Evolutionary conservation across 2,329 filamentous ascomycete species (phyloP), one percentile per base, ranked within the genome.

Genomic region (Alternaria conjuncta): DNA sequence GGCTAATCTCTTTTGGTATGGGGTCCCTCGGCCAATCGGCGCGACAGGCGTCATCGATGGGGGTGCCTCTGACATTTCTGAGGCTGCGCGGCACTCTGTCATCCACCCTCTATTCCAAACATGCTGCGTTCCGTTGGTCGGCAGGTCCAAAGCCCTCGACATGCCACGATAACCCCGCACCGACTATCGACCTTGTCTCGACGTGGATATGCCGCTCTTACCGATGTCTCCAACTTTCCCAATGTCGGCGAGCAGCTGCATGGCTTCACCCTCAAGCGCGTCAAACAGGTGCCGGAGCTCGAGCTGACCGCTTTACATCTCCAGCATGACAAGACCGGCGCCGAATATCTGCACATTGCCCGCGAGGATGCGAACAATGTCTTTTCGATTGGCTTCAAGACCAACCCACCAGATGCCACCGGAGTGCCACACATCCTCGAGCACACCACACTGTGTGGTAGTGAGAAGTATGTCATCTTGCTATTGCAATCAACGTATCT

Each of bases 331-430:
- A 94, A 94, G 84, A 99, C 96, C 0, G 93, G 94, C 64, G 96
- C 96, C 68, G 93, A 99, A 71, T 97, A 98, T 78, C 86, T 99
- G 50, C 96, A 99, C 82, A 91, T 99, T 73, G 95, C 94, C 15
- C 87, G 95, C 72, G 94, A 98, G 61, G 96, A 99, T 78, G 92
- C 91, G 84, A 99, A 99, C 84, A 99, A 99, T 92, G 96, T 98
- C 78, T 99, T 99, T 82, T 96, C 94, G 41, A 96, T 99, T 75
- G 96, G 94, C 56, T 99, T 99, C 89, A 97, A 97, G 87, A 99
- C 96, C 23, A 98, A 98, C 78, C 96, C 96, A 18, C 94, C 94
- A 9, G 94, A 99, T 81, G 94, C 96, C 76, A 98, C 96, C 0
- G 96, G 96, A 55, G 90, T 99, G 46, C 96, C 96, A 18, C 96